Conservation (phyloP, 164 flowering plant species). For the Aristolochia fimbriata region DNA sequence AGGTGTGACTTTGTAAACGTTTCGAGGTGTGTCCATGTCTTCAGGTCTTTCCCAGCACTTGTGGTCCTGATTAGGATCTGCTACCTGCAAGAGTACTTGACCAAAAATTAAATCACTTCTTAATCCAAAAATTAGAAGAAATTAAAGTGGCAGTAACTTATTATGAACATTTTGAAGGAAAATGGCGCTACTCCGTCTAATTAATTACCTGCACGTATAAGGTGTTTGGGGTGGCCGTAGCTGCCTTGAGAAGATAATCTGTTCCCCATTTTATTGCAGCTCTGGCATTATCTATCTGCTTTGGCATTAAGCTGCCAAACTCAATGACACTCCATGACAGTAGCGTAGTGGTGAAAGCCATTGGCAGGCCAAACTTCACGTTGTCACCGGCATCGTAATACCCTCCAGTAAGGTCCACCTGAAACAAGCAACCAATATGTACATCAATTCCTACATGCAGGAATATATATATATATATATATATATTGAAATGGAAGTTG, state of each 20-base stretch:
- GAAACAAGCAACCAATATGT: slow-evolving; percentile 13
- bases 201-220: slow-evolving; percentile 71
- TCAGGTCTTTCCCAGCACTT: slow-evolving; percentile 94
- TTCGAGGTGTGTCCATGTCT: slow-evolving; percentile 90
- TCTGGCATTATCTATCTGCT: slow-evolving; percentile 45
- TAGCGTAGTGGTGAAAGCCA: slow-evolving; percentile 88
- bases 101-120: too few species aligned
- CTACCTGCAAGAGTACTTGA: slow-evolving; percentile 48
- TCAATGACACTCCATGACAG: slow-evolving; percentile 90
- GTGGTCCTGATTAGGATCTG: slow-evolving; percentile 75
- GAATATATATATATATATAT: not conserved
- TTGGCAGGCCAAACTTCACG: slow-evolving; percentile 84
- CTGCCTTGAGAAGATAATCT: slow-evolving; percentile 83
- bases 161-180: not conserved
- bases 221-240: slow-evolving; percentile 59
- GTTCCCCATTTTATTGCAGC: slow-evolving; percentile 75
- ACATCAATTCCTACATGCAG: not conserved
- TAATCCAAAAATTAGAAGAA: too few species aligned
- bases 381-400: slow-evolving; percentile 96
- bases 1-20: slow-evolving; percentile 57
- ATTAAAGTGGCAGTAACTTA: too few species aligned
- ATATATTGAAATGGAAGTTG: too few species aligned
- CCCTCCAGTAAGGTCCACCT: slow-evolving; percentile 89
- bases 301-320: slow-evolving; percentile 62
- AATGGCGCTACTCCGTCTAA: too few species aligned